These are phyloP conservation scores for Euphorbia peplus DNA, from an alignment of 345 rosid species.

Conservation along the genomic window DNA sequence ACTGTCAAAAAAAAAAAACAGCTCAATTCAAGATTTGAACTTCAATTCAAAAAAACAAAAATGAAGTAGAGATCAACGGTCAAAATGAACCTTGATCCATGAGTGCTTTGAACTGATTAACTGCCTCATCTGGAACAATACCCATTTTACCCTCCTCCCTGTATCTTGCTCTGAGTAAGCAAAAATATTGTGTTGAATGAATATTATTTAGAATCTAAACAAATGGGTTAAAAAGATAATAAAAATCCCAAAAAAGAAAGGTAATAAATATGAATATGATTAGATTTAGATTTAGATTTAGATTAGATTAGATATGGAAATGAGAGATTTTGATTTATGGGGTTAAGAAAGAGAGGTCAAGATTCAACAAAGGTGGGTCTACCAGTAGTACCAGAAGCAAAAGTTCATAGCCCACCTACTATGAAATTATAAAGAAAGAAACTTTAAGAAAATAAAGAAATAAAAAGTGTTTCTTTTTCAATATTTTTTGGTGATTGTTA, in stretches of 20 bases:
- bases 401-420: constrained; percentile 14
- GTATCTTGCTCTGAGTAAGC: neutral
- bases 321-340: no score
- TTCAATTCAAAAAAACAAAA: no score
- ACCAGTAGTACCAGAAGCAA: neutral
- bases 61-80: constrained; percentile 1
- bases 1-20: constrained; percentile 50
- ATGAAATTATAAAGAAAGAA: neutral
- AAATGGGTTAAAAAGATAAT: neutral
- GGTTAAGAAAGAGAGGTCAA: no score
- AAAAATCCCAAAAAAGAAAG: neutral
- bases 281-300: neutral
- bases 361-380: constrained; percentile 29
- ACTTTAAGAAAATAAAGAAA: neutral
- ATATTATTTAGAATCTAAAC: neutral
- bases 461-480: neutral
- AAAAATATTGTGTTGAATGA: neutral
- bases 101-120: constrained; percentile 43
- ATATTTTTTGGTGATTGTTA: neutral
- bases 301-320: no score
- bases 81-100: constrained; percentile 64
- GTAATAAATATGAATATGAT: neutral
- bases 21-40: no score
- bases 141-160: constrained; percentile 34
- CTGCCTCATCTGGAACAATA: constrained; percentile 44